Base-by-base conservation (phyloP, 768 basidiomycete species). In the Paxillus involutus region DNA sequence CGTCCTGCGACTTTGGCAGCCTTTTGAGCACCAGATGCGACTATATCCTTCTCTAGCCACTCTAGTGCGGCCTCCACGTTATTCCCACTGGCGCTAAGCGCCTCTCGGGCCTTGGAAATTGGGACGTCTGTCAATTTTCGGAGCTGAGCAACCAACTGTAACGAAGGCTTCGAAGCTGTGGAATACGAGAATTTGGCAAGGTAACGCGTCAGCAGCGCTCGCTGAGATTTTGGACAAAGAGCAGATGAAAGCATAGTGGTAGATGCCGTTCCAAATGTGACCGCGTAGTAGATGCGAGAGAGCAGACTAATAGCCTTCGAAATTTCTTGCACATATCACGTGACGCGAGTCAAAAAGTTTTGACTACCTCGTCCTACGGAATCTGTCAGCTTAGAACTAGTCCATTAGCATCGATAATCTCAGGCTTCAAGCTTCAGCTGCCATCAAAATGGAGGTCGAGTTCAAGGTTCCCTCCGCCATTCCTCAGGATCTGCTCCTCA, bases 41-140 rank as follows among this genome's bases (percentile, higher is more conserved):
- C 75, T 29, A 89, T 77, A 70, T 96, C 91, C 52, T 84, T 79
- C 61, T 88, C 74, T 35, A 98, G 80, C 91, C 93, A 98, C 63
- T 77, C 73, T 55, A 95, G 73, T 11, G 96, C 94, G 21, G 70
- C 79, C 14, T 84, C 69, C 49, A 97, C 64, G 69, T 93, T 82
- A 74, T 91, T 89, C 64, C 86, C 80, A 30, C 84, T 79, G 26
- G 85, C 83, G 48, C 71, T 67, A 49, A 98, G 87, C 3, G 96
- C 95, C 68, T 95, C 90, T 36, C 88, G 84, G 30, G 95, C 96
- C 74, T 94, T 93, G 43, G 80, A 77, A 59, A 98, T 84, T 8
- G 94, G 91, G 46, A 94, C 89, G 45, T 86, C 84, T 43, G 81
- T 88, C 62, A 79, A 77, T 70, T 89, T 91, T 59, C 96, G 84